These are phyloP conservation scores for Fusarium poae DNA, from an alignment of 2,329 filamentous ascomycete species.

Conservation along the genomic window DNA sequence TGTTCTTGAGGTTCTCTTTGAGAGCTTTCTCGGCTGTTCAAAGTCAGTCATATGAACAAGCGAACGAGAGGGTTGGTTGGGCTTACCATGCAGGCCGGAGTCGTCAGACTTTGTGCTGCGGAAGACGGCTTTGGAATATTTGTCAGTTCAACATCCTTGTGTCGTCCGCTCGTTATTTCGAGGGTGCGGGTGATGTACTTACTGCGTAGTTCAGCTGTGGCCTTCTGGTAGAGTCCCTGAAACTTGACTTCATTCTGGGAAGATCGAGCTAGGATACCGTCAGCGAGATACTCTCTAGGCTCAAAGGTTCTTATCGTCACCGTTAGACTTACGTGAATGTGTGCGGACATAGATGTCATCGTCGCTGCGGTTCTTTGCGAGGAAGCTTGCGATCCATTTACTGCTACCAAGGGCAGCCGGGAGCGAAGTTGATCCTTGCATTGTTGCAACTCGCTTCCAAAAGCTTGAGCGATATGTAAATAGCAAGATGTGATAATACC, in stretches of 20 bases:
- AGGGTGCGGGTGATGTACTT: neutral
- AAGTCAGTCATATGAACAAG: constrained; percentile 7
- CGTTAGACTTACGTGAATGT: constrained; percentile 11
- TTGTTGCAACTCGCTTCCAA: neutral
- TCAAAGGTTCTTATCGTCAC: neutral
- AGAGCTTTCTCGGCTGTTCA: neutral
- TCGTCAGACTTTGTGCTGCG: neutral
- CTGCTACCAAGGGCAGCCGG: constrained; percentile 26
- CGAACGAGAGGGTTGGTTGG: neutral
- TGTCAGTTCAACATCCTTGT: neutral
- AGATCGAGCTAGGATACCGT: neutral
- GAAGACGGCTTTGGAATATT: constrained; percentile 10
- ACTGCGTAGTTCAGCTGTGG: constrained; percentile 23
- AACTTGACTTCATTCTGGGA: constrained; percentile 17
- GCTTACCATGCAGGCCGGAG: constrained; percentile 14
- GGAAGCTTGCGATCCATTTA: constrained; percentile 17
- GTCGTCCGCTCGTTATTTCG: no score
- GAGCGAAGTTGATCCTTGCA: constrained; percentile 28
- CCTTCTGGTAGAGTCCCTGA: constrained; percentile 9
- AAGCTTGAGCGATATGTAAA: neutral
- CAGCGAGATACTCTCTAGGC: neutral
- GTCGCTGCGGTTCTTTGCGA: constrained; percentile 1
- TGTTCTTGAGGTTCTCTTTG: neutral
- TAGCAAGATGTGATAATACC: neutral
- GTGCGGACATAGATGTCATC: neutral